Conservation (phyloP, 345 rosid genomes). For the Luvunga scandens region DNA sequence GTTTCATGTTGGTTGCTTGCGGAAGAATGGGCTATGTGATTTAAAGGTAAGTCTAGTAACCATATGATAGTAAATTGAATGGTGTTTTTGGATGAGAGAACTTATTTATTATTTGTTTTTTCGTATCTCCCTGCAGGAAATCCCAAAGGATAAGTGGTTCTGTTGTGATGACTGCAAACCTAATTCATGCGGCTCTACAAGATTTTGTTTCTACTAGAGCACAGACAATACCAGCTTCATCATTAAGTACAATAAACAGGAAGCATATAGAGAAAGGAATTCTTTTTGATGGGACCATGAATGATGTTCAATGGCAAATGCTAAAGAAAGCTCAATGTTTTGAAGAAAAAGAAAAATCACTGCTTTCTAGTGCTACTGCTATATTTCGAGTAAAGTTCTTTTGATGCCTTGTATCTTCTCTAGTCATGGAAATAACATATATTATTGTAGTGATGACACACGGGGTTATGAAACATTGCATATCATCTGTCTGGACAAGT, state of each 20-base stretch:
- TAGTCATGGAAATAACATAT: not conserved
- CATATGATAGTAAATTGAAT: constrained; percentile 4
- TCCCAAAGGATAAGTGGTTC: constrained; percentile 86
- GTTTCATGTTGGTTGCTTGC: constrained; percentile 90
- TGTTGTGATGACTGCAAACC: constrained; percentile 78
- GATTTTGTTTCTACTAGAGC: constrained; percentile 59
- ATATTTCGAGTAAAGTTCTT: constrained; percentile 73
- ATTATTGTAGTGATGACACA: not conserved
- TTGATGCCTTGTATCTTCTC: not conserved
- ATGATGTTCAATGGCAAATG: constrained; percentile 71
- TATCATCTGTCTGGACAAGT: not conserved
- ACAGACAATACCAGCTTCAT: constrained; percentile 49
- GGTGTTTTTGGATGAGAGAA: constrained; percentile 11
- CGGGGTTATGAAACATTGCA: not conserved
- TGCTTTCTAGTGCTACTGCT: constrained; percentile 75
- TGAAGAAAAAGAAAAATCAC: constrained; percentile 69
- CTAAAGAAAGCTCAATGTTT: constrained; percentile 65
- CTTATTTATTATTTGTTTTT: not conserved
- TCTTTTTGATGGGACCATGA: constrained; percentile 34
- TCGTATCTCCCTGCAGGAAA: constrained; percentile 46
- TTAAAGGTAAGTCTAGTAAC: constrained; percentile 62
- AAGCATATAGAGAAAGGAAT: constrained; percentile 76
- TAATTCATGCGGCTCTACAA: constrained; percentile 59
- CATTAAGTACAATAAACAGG: constrained; percentile 49
- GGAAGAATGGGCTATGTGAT: constrained; percentile 67